Base-by-base conservation (phyloP, 768 basidiomycete genomes). In the Dioszegia hungarica region DNA sequence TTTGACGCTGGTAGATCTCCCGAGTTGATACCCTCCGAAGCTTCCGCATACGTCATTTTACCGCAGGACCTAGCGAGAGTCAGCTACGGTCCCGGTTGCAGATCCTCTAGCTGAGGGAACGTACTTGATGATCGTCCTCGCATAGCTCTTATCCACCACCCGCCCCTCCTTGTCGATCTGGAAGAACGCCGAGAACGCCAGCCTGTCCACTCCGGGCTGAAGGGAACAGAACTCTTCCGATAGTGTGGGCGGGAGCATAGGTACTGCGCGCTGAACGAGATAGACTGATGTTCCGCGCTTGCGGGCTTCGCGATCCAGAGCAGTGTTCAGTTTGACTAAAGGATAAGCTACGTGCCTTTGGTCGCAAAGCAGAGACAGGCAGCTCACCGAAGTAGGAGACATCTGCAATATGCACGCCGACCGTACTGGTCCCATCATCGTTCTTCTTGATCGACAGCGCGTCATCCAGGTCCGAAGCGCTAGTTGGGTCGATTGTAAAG, bases 201-300 rank as follows among this genome's bases (percentile, higher is more conserved):
- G 83, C 49, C 93, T 86, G 54, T 99, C 95, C 58, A 85, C 81
- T 10, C 87, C 88, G 5, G 92, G 91, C 56, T 84, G 81, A 54
- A 99, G 82, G 77, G 90, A 94, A 79, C 95, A 99, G 14, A 93
- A 81, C 66, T 92, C 85, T 76, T 97, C 93, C 68, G 87, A 89
- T 40, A 99, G 79, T n/a, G 86, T 81, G 25, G 91, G 90, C 1
- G 95, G 95, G 9, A 99, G 80, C 95, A 99, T 99, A 1, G 94
- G 93, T 12, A 97, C 94, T 20, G 87, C 85, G 53, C 94, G 85
- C 75, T 99, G 95, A 25, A 98, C 85, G 40, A 99, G 87, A 72
- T 98, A 97, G 44, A 99, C 95, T 67, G 89, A 92, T 1, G 92
- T 97, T 25, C 93, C 95, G 57, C 93, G 83, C 78, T 98, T 98